Evolutionary conservation across 768 basidiomycete genomes (phyloP).

Genomic region (Auricularia sp.): DNA sequence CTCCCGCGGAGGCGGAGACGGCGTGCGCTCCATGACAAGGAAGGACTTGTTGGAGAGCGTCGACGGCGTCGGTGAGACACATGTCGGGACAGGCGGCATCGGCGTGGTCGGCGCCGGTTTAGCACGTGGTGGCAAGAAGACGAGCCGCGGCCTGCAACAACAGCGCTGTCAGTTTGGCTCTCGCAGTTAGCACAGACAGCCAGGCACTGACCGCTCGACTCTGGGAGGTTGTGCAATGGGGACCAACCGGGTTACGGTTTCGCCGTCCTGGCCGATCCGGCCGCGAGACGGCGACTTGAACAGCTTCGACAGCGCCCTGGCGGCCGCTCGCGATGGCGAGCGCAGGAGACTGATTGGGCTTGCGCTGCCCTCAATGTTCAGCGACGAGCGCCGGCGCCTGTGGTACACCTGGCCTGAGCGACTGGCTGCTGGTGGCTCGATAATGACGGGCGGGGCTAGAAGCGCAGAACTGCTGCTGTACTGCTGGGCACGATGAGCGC

Average conservation of each 20-base stretch:
- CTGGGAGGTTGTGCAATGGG: neutral
- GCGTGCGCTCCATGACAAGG: neutral
- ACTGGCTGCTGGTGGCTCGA: neutral
- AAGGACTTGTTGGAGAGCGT: neutral
- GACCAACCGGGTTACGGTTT: neutral
- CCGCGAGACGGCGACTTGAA: neutral
- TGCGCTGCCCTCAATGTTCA: neutral
- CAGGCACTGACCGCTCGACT: neutral
- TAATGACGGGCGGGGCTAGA: neutral
- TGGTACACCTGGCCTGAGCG: neutral
- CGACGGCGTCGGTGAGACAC: neutral
- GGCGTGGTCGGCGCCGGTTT: neutral
- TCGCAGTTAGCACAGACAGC: neutral
- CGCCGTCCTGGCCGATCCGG: neutral
- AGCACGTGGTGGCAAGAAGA: neutral
- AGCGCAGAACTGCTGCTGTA: no score
- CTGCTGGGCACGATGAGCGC: neutral
- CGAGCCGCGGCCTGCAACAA: neutral
- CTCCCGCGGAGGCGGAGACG: neutral
- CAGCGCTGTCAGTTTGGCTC: neutral
- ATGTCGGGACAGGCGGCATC: neutral
- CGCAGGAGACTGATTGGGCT: neutral
- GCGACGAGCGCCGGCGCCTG: neutral
- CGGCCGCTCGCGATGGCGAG: neutral
- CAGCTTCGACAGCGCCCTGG: neutral